Base-by-base conservation (phyloP, 1,139 yeast genomes). In the Blastobotrys raffinosifermentans region DNA sequence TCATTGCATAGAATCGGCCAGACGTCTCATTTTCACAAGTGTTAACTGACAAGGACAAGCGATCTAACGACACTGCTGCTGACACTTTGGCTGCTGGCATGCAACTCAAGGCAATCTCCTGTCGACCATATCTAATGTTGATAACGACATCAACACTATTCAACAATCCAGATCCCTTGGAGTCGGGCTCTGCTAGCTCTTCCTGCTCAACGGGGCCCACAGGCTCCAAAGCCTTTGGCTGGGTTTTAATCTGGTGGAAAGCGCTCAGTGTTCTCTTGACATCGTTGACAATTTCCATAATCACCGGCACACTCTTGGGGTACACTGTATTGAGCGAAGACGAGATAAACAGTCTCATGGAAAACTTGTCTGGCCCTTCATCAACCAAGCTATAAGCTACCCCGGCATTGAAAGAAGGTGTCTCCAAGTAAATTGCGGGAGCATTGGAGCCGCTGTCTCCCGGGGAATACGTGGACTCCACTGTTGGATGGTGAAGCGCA, bases 1-100 rank as follows among this genome's bases (percentile, higher is more conserved):
- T 60, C 9, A 72, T 62, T 4, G 73, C 61, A 10, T 70, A 44
- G 23, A 46, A 47, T 5, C 72, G 62, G 3, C 74, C 69, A 0
- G 68, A 53, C 1, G 57, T 53, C 8, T 66, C 66, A 3, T 58
- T 56, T 3, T 67, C 67, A 20, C 75, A 43, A 0, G 89, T 72
- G 37, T 74, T 74, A 10, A 82, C 48, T 38, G 76, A 77, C 25
- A 83, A 53, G 29, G 67, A 71, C 20, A 84, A 73, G 0, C 80
- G 79, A 21, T 78, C 82, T 26, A 81, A 67, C 2, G 85, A 82
- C 17, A 86, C 80, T 20, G 83, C 73, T 0, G 96, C 94, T 23
- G 87, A 89, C 1, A 91, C 94, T 54, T 84, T 85, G 0, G 97
- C 97, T 10, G 80, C 79, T 0, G 98, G 97, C 46, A 84, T 91